Evolutionary conservation across 2,329 filamentous ascomycete species (phyloP), one percentile per base, ranked within the genome.

Genomic region (Rugonectria rugulosa): DNA sequence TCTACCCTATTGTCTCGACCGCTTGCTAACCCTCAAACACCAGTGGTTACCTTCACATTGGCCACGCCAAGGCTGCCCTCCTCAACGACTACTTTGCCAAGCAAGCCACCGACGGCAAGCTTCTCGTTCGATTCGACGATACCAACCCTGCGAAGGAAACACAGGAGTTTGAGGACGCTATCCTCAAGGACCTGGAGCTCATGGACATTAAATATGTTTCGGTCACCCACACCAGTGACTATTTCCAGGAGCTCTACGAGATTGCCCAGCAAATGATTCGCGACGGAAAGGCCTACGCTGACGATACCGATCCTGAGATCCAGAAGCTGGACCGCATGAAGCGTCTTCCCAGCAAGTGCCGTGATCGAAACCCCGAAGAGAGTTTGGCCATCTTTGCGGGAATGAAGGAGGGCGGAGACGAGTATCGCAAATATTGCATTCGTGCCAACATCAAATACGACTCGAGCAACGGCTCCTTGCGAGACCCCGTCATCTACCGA

Each of bases 141-240:
- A 99, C 95, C 53, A 99, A 99, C 77, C 95, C 95, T 7, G 88
- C 90, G 57, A 98, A 98, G 75, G 95, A 99, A 81, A 97, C 96
- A 80, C 88, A 94, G 73, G 95, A 98, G 78, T 99, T 89, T 73
- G 89, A 98, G 73, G 92, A 98, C 75, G 85, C 92, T 5, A 99
- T 99, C 60, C 81, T 97, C 32, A 89, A 97, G 78, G 95, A 99
- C 74, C 84, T 97, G 45, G 87, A 88, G 44, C 83, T 98, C 48
- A 92, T 99, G 83, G 94, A 93, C 24, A 91, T 99, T 75, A 91
- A 90, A 76, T 91, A 93, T 19, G 94, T 97, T 74, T 84, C 84
- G 62, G 83, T 93, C 56, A 91, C 91, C 15, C 96, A 94, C 79
- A 97, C 95, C 2, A 96, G 91, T 68, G 93, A 99, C 79, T 96